phyloP scores from a whole-genome alignment of 352 stramenopile species.

The Phytophthora litchii region DNA sequence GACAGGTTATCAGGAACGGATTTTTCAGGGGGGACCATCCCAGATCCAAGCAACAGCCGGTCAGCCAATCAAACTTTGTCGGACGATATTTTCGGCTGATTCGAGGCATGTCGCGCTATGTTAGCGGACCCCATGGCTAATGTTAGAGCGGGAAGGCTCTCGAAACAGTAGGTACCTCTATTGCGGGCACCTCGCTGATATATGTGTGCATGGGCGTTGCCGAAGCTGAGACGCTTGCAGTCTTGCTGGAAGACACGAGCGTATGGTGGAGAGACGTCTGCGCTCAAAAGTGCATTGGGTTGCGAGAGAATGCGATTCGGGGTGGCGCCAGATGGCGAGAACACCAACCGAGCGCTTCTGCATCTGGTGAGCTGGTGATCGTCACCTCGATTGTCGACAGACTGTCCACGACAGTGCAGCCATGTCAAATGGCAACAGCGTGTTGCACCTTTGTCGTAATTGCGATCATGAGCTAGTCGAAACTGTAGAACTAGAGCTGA shows the following conservation, averaged over 20 bases:
- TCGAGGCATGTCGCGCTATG: slow-evolving; percentile 32
- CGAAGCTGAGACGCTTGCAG: slow-evolving; percentile 6
- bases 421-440: slow-evolving; percentile 1
- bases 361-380: slow-evolving; percentile 11
- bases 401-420: not conserved
- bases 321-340: slow-evolving; percentile 22
- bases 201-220: slow-evolving; percentile 8
- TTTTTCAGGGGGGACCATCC: slow-evolving; percentile 38
- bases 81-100: slow-evolving; percentile 38
- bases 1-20: slow-evolving; percentile 37
- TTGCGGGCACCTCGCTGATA: slow-evolving; percentile 11
- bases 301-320: slow-evolving; percentile 33
- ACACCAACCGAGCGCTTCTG: not conserved
- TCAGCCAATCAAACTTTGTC: slow-evolving; percentile 18
- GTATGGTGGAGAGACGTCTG: slow-evolving; percentile 1
- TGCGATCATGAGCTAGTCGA: slow-evolving; percentile 10
- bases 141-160: slow-evolving; percentile 19
- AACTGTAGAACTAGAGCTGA: slow-evolving; percentile 16
- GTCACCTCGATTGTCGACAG: not conserved
- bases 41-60: slow-evolving; percentile 25
- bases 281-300: slow-evolving; percentile 7
- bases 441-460: not conserved
- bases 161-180: slow-evolving; percentile 5
- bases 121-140: slow-evolving; percentile 20
- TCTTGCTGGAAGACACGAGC: slow-evolving; percentile 6